Conservation (phyloP, 805 yeast species). For the Starmera pachycereana region DNA sequence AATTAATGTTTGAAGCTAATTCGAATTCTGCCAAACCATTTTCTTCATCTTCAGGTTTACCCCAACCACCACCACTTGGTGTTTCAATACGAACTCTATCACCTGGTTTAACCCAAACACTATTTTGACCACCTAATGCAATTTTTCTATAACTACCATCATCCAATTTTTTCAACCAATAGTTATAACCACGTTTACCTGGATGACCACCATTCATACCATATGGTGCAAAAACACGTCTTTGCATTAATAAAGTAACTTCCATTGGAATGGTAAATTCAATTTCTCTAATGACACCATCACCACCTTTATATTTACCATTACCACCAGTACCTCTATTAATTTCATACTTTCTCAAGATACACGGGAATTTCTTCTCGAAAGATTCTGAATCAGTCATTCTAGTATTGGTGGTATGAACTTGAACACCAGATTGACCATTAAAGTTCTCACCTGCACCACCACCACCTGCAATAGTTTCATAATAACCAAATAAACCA, state of each 20-base stretch:
- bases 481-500: constrained; percentile 36
- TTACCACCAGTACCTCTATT: constrained; percentile 38
- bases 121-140: constrained; percentile 17
- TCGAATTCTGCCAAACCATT: neutral
- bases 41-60: constrained; percentile 19
- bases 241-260: constrained; percentile 36
- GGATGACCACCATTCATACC: constrained; percentile 44
- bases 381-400: constrained; percentile 47
- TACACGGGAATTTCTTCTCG: constrained; percentile 42
- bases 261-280: constrained; percentile 32
- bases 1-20: neutral
- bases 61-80: constrained; percentile 39
- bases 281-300: constrained; percentile 40
- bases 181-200: constrained; percentile 38
- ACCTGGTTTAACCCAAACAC: constrained; percentile 1
- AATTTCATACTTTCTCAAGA: constrained; percentile 33
- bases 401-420: constrained; percentile 43
- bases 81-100: constrained; percentile 21
- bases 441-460: constrained; percentile 44
- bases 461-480: constrained; percentile 46
- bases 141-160: constrained; percentile 23
- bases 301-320: constrained; percentile 39
- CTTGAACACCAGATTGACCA: constrained; percentile 43
- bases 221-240: constrained; percentile 44
- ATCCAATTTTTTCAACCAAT: constrained; percentile 23